Conservation (phyloP, 768 basidiomycete species). For the Suillus fuscotomentosus region DNA sequence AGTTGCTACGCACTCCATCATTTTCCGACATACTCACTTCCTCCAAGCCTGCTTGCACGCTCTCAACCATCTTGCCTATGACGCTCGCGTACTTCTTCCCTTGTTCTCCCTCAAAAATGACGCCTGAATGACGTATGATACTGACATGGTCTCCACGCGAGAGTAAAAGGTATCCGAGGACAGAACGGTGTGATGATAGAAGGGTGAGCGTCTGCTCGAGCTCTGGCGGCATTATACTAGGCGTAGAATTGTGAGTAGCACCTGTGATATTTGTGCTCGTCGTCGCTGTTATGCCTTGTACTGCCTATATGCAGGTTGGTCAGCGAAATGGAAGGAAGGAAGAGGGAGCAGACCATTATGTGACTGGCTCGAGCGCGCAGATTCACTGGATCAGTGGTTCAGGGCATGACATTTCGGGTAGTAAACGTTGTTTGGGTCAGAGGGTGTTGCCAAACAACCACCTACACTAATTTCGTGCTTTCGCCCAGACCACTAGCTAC, state of each 20-base stretch:
- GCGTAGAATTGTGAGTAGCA: slow-evolving; percentile 11
- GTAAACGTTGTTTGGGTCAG: slow-evolving; percentile 1
- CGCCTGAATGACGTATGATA: slow-evolving; percentile 83
- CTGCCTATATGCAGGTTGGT: slow-evolving; percentile 1
- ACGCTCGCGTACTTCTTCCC: slow-evolving; percentile 73
- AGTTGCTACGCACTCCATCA: slow-evolving; percentile 48
- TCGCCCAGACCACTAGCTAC: neutral
- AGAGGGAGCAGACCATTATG: neutral
- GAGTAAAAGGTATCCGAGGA: slow-evolving; percentile 84
- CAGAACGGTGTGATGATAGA: slow-evolving; percentile 79
- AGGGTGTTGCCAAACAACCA: slow-evolving; percentile 3
- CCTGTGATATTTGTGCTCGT: slow-evolving; percentile 15
- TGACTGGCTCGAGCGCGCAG: neutral
- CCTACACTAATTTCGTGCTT: neutral
- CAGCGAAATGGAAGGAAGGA: neutral
- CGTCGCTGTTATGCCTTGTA: slow-evolving; percentile 10
- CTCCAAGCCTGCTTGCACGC: slow-evolving; percentile 74
- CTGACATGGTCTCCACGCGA: slow-evolving; percentile 69
- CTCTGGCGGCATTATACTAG: slow-evolving; percentile 65
- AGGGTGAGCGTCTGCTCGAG: slow-evolving; percentile 77
- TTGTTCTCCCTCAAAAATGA: slow-evolving; percentile 83
- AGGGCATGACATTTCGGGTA: neutral
- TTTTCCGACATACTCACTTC: slow-evolving; percentile 67
- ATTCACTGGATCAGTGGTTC: neutral
- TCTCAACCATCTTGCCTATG: slow-evolving; percentile 73